These are phyloP conservation scores for Gossypium aridum DNA, from an alignment of 441 rosid genomes.

Conservation along the genomic window DNA sequence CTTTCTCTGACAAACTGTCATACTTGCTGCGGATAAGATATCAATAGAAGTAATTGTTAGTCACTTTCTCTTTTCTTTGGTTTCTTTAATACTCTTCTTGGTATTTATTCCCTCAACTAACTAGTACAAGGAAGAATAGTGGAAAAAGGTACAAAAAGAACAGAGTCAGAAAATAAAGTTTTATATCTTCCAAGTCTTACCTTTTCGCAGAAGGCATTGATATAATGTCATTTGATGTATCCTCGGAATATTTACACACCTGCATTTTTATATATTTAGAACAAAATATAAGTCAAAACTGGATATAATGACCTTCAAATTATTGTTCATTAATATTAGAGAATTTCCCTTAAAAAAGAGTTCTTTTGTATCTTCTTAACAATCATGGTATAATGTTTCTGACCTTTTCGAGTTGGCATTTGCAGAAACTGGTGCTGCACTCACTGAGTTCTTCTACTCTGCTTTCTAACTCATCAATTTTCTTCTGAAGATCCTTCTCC, in stretches of 20 bases:
- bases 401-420: slow-evolving; percentile 33
- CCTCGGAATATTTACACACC: slow-evolving; percentile 15
- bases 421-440: slow-evolving; percentile 16
- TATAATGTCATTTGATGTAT: slow-evolving; percentile 9
- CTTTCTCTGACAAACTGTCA: slow-evolving; percentile 4
- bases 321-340: background rate
- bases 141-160: background rate
- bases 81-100: background rate
- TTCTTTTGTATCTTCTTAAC: background rate
- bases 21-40: slow-evolving; percentile 14
- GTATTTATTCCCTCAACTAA: background rate
- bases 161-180: background rate
- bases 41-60: background rate
- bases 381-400: slow-evolving; percentile 3
- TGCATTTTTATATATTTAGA: slow-evolving; percentile 14
- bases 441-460: slow-evolving; percentile 44
- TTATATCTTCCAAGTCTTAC: slow-evolving; percentile 3
- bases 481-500: slow-evolving; percentile 48
- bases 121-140: background rate
- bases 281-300: background rate
- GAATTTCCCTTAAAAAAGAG: background rate
- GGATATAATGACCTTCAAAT: background rate
- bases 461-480: slow-evolving; percentile 53
- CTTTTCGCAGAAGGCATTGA: slow-evolving; percentile 1
- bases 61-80: background rate